Conservation (phyloP, 2,329 filamentous ascomycete genomes). For the Epichloe festucae region DNA sequence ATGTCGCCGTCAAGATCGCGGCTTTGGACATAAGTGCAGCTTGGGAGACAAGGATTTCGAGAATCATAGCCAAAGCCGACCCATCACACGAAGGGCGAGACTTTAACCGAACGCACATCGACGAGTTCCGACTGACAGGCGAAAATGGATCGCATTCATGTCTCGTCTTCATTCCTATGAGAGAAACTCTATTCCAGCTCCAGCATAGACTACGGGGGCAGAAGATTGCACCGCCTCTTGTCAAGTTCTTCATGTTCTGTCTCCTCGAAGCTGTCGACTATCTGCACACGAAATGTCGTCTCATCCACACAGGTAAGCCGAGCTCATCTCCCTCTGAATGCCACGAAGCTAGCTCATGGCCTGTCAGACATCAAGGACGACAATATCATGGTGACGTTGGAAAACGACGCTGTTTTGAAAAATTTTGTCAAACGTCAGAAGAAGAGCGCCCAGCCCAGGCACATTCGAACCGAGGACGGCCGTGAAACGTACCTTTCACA, state of each 20-base stretch:
- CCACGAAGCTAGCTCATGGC: neutral
- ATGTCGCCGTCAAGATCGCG: neutral
- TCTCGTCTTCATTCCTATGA: conserved; percentile 12
- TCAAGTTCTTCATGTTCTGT: conserved; percentile 9
- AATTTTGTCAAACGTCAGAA: too few relatives aligned
- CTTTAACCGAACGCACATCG: conserved; percentile 6
- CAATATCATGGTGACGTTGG: conserved; percentile 7
- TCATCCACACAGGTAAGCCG: too few relatives aligned
- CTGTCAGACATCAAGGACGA: conserved; percentile 12
- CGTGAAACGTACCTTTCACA: too few relatives aligned
- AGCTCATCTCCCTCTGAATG: too few relatives aligned
- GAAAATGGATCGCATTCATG: conserved; percentile 10
- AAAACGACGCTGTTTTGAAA: too few relatives aligned
- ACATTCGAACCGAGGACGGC: too few relatives aligned
- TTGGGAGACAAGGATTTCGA: conserved; percentile 4
- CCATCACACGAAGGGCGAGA: conserved; percentile 8
- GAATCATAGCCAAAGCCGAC: conserved; percentile 8
- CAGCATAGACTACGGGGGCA: conserved; percentile 8
- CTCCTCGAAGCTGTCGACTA: conserved; percentile 3
- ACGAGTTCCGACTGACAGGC: conserved; percentile 8
- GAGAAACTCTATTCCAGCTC: conserved; percentile 10
- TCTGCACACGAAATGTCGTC: neutral
- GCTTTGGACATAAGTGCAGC: conserved; percentile 8
- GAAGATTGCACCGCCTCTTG: conserved; percentile 6
- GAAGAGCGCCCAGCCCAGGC: too few relatives aligned